phyloP scores from a whole-genome alignment of 371 early-diverging fungal species.

The Coemansia sp. region DNA sequence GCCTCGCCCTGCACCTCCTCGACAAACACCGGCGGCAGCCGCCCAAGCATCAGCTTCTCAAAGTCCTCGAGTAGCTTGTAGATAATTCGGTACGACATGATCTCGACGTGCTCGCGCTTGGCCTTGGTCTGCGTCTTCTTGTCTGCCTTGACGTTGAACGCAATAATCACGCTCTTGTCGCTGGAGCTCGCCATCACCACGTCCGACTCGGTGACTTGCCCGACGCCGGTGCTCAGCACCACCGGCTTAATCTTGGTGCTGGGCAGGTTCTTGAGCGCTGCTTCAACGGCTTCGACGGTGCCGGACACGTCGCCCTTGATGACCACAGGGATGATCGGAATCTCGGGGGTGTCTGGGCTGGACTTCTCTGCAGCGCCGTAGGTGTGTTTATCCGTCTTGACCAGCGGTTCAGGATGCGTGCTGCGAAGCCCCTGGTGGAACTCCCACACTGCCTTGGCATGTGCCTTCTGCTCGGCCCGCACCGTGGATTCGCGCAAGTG shows the following conservation, averaged over 20 bases:
- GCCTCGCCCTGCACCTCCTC: constrained; percentile 88
- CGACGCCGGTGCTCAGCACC: constrained; percentile 80
- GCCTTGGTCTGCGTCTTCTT: constrained; percentile 70
- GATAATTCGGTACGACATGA: constrained; percentile 77
- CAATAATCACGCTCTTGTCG: constrained; percentile 62
- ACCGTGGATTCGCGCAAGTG: constrained; percentile 63
- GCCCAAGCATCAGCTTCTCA: constrained; percentile 71
- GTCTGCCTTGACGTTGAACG: constrained; percentile 86
- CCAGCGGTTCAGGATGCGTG: constrained; percentile 57
- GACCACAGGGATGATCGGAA: constrained; percentile 33
- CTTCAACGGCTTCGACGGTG: constrained; percentile 87
- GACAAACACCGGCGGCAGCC: constrained; percentile 74
- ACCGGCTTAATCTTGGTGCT: constrained; percentile 72
- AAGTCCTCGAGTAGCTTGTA: constrained; percentile 89
- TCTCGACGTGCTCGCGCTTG: constrained; percentile 58
- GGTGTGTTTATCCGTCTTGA: constrained; percentile 2
- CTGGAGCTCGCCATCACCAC: constrained; percentile 69
- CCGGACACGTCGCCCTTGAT: constrained; percentile 90
- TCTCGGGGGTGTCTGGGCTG: neutral
- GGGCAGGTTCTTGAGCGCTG: constrained; percentile 74
- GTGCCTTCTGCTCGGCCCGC: constrained; percentile 59
- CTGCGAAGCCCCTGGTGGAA: constrained; percentile 66
- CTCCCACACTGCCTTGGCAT: constrained; percentile 65
- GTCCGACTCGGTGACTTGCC: constrained; percentile 79
- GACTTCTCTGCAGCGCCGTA: neutral